These are phyloP conservation scores for Pharnaceum exiguum DNA, from an alignment of 148 eudicot genomes.

Conservation along the genomic window DNA sequence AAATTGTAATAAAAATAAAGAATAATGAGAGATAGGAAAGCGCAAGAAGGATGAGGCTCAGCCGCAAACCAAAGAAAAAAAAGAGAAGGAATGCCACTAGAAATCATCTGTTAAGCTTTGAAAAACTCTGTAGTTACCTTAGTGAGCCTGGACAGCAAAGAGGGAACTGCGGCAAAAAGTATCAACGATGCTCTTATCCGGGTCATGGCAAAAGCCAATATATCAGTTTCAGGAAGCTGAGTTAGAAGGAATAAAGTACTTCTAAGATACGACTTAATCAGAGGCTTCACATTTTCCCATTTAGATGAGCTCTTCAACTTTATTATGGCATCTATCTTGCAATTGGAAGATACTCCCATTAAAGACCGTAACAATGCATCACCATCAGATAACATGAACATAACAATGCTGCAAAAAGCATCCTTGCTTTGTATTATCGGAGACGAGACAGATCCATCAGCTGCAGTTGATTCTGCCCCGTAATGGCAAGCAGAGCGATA, in stretches of 20 bases:
- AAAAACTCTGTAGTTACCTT: slow-evolving; percentile 56
- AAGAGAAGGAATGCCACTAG: neutral
- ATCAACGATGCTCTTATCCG: slow-evolving; percentile 69
- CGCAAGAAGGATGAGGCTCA: too few species aligned
- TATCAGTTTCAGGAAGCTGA: slow-evolving; percentile 69
- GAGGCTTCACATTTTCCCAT: slow-evolving; percentile 66
- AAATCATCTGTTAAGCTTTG: neutral
- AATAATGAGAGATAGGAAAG: too few species aligned
- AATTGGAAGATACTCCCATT: slow-evolving; percentile 45
- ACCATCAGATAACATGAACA: slow-evolving; percentile 70
- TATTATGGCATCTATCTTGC: slow-evolving; percentile 50
- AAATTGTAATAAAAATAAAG: too few species aligned
- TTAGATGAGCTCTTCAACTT: slow-evolving; percentile 54
- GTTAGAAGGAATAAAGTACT: slow-evolving; percentile 71
- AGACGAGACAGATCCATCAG: slow-evolving; percentile 12
- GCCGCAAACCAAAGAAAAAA: neutral
- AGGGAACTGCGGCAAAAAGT: slow-evolving; percentile 76
- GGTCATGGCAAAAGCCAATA: slow-evolving; percentile 55
- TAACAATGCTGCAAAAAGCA: slow-evolving; percentile 46
- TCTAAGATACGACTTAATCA: slow-evolving; percentile 74
- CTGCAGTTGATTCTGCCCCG: slow-evolving; percentile 48
- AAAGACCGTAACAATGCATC: slow-evolving; percentile 59
- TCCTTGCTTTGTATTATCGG: slow-evolving; percentile 46
- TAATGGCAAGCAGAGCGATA: slow-evolving; percentile 84
- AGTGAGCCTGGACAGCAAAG: slow-evolving; percentile 49